Evolutionary conservation across 805 yeast species (phyloP), one percentile per base, ranked within the genome.

Genomic region (Monosporozyma aerobia): DNA sequence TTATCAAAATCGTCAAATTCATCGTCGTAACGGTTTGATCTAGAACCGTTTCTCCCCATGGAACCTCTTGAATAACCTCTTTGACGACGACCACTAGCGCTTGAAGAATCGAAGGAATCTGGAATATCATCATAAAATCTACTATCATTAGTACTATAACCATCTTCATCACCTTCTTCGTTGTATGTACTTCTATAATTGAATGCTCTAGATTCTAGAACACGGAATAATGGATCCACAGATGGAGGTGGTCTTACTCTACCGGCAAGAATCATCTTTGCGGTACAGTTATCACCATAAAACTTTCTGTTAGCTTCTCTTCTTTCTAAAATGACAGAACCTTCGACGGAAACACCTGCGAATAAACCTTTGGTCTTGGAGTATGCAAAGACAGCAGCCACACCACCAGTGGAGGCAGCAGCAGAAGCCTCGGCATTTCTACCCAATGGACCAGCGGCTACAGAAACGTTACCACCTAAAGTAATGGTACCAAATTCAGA

Each of bases 371-470:
- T 92, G 3, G 97, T 90, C 70, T 94, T 92, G 11, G 97, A 88
- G 71, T 94, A 92, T 1, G 97, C 75, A 67, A 92, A 92, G 16
- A 92, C 84, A 6, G 98, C 95, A 4, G 97, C 87, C 4, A 90
- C 94, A 51, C 85, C 77, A 60, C 84, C 85, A 53, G 89, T 70
- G 3, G 97, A 88, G 1, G 97, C 98, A 29, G 95, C 80, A 22
- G 96, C 98, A 16, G 95, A 96, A 48, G 96, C 97, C 71, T 92
- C 99, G 3, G 97, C 99, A 61, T 87, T 90, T 71, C 99, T 82
- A 52, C 99, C 99, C 58, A 94, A 73, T 1, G 98, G 98, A 44
- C 99, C 99, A 1, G 97, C 98, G 13, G 99, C 97, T 37, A 92
- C 84, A 19, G 97, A 89, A 29, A 92, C 78, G 63, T 92, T 92